Percentiles rank a stretch among this genome's conserved stretches.
Conservation (phyloP, 1,284 basidiomycete genomes). For the Salmacisia buchloeana region DNA sequence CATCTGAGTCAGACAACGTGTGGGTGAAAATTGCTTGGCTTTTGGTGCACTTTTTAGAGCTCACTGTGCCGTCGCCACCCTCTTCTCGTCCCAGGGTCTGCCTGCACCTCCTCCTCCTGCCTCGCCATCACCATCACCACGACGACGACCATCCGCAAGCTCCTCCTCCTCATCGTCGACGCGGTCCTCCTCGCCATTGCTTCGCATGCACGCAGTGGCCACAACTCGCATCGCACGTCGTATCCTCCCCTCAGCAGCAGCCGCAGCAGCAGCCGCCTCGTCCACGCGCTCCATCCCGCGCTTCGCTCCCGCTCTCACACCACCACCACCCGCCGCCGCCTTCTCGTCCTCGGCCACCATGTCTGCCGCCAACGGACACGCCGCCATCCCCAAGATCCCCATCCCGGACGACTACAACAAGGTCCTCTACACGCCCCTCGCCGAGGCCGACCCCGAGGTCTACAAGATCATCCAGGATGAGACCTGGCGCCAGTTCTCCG, state of each 20-base stretch:
- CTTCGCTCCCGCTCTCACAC: neutral
- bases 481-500: conserved; percentile 92
- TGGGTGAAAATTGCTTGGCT: neutral
- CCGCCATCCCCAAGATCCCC: conserved; percentile 9
- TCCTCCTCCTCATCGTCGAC: neutral
- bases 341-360: neutral
- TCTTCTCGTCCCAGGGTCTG: neutral
- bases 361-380: neutral
- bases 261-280: neutral
- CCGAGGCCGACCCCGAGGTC: conserved; percentile 87
- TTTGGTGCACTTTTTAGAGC: neutral
- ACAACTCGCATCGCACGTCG: neutral
- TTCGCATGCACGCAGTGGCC: neutral
- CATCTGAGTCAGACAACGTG: neutral
- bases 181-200: neutral
- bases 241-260: too few species aligned
- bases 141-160: neutral
- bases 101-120: neutral
- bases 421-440: conserved; percentile 76
- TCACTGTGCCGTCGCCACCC: neutral
- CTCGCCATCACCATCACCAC: neutral
- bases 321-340: too few species aligned
- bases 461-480: conserved; percentile 98
- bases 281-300: conserved; percentile 5
- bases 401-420: conserved; percentile 65